Evolutionary conservation across 73 alveolate genomes (phyloP).

Genomic region (Tetrahymena malaccensis): DNA sequence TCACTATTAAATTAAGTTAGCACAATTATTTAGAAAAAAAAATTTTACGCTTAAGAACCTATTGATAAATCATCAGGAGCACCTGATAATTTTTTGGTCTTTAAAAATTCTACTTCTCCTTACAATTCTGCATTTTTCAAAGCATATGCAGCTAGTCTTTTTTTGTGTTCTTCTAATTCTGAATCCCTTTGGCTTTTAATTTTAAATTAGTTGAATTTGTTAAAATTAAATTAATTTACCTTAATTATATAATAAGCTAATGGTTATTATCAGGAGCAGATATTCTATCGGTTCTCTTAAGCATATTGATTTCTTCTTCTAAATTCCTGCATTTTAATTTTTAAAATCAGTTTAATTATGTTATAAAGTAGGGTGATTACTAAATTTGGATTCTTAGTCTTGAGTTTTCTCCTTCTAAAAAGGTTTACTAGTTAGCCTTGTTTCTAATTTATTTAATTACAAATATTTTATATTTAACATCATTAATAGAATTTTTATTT

Average conservation of each 20-base stretch:
- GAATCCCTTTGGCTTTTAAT: neutral
- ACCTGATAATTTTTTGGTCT: neutral
- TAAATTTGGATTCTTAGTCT: neutral
- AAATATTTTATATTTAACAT: neutral
- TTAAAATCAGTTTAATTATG: neutral
- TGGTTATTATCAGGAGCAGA: neutral
- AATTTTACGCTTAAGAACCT: neutral
- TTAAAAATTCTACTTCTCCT: neutral
- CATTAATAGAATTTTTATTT: neutral
- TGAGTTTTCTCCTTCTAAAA: neutral
- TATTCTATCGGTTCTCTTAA: neutral
- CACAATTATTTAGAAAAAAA: neutral
- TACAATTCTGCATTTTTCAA: neutral
- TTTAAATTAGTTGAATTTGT: neutral
- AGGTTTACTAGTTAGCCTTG: neutral
- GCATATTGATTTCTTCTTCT: neutral
- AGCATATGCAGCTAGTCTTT: neutral
- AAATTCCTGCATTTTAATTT: neutral
- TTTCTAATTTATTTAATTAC: neutral
- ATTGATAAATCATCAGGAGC: neutral
- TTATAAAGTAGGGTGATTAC: neutral
- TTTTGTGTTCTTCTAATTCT: neutral
- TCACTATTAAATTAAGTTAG: neutral
- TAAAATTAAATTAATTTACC: neutral
- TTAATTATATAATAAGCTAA: neutral